phyloP scores from a whole-genome alignment of 176 grass and related monocot species.

The Triticum urartu region DNA sequence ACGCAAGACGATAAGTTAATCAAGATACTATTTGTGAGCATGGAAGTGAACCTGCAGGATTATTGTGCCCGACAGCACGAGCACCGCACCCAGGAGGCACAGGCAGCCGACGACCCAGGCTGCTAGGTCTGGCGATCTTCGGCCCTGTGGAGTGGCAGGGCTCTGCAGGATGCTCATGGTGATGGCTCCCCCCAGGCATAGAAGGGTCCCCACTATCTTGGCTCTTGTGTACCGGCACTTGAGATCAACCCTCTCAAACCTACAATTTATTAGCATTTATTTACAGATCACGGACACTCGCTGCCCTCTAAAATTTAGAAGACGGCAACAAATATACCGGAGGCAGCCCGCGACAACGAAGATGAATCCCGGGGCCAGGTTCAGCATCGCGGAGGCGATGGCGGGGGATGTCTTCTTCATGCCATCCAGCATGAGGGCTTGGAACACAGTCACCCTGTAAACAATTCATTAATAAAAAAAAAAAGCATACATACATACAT shows the following conservation, averaged over 20 bases:
- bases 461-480: not conserved
- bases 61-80: constrained; percentile 56
- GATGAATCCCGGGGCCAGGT: constrained; percentile 72
- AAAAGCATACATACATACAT: not conserved
- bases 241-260: constrained; percentile 80
- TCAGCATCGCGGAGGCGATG: constrained; percentile 71
- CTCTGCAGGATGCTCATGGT: constrained; percentile 69
- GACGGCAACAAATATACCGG: constrained; percentile 25
- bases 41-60: constrained; percentile 50
- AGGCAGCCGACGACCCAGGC: constrained; percentile 55
- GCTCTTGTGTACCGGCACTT: constrained; percentile 64
- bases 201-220: constrained; percentile 65
- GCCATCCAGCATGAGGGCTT: constrained; percentile 60
- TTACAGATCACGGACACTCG: not conserved
- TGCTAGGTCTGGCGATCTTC: not conserved
- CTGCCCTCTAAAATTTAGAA: not conserved
- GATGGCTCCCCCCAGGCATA: constrained; percentile 66
- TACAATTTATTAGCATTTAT: constrained; percentile 17
- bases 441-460: constrained; percentile 52
- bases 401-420: constrained; percentile 76
- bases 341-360: constrained; percentile 61
- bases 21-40: not conserved
- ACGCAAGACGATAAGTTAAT: not conserved
- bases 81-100: constrained; percentile 50
- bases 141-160: constrained; percentile 11